A percentile compares a stretch with the other conserved stretches of the same genome.
Evolutionary conservation across 371 early-diverging fungal species (phyloP).

Genomic region (Sporodiniella umbellata): DNA sequence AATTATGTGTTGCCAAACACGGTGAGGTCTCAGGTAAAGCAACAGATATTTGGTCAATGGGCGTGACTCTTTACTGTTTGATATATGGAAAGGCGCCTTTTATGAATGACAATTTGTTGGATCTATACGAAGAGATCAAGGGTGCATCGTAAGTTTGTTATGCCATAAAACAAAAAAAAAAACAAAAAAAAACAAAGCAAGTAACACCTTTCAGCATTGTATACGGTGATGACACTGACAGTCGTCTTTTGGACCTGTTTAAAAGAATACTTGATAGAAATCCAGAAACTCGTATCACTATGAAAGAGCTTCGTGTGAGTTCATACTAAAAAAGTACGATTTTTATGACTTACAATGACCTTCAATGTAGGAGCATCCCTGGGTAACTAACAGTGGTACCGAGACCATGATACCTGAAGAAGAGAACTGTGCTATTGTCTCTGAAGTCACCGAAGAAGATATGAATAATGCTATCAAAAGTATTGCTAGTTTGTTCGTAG

Average conservation of each 20-base stretch:
- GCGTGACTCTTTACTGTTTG: slow-evolving; percentile 94
- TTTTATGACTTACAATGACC: no score
- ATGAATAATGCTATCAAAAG: slow-evolving; percentile 73
- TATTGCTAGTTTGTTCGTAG: slow-evolving; percentile 51
- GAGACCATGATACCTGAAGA: slow-evolving; percentile 69
- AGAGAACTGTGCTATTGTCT: slow-evolving; percentile 67
- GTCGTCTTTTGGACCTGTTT: slow-evolving; percentile 63
- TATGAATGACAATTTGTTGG: slow-evolving; percentile 63
- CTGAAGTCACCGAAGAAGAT: slow-evolving; percentile 85
- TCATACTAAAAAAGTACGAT: no score
- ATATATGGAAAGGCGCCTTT: slow-evolving; percentile 91
- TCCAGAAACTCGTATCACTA: slow-evolving; percentile 74
- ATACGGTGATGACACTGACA: slow-evolving; percentile 3
- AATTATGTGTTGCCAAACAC: slow-evolving; percentile 32
- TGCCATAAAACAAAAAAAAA: no score
- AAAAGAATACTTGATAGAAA: slow-evolving; percentile 75
- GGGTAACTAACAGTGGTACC: slow-evolving; percentile 78
- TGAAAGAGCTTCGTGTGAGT: slow-evolving; percentile 70
- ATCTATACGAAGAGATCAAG: slow-evolving; percentile 74
- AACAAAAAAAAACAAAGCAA: not conserved
- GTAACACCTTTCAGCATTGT: slow-evolving; percentile 3
- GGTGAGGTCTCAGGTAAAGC: slow-evolving; percentile 70
- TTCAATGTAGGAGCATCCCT: slow-evolving; percentile 65
- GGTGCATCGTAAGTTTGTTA: slow-evolving; percentile 37
- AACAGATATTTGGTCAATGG: slow-evolving; percentile 99